Conservation (phyloP, 805 yeast genomes). For the Candida silvicultrix region DNA sequence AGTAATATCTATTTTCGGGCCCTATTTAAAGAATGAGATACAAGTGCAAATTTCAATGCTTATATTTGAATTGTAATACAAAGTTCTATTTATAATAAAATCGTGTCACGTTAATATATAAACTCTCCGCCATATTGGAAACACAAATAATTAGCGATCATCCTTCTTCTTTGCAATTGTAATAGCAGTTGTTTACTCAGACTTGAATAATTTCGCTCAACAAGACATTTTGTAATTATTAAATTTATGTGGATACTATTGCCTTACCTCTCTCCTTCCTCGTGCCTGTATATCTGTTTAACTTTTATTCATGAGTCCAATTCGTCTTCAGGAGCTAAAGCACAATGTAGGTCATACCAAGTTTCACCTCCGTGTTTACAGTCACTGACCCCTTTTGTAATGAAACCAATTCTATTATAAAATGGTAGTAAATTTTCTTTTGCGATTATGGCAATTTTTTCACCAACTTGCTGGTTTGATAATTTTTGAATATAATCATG, state of each 20-base stretch:
- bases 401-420: slow-evolving; percentile 78
- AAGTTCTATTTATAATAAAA: neutral
- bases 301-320: slow-evolving; percentile 23
- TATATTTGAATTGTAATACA: neutral
- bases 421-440: slow-evolving; percentile 65
- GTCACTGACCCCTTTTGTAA: slow-evolving; percentile 56
- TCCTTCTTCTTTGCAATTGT: too few relatives aligned
- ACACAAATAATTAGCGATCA: neutral
- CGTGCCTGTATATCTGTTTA: neutral
- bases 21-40: neutral
- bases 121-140: neutral
- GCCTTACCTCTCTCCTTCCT: too few relatives aligned
- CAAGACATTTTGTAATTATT: too few relatives aligned
- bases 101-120: neutral
- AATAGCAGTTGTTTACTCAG: too few relatives aligned
- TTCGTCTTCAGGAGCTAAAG: slow-evolving; percentile 37
- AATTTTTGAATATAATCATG: slow-evolving; percentile 89
- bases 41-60: neutral
- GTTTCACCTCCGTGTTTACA: slow-evolving; percentile 50
- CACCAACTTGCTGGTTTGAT: slow-evolving; percentile 82
- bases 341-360: slow-evolving; percentile 53
- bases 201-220: too few relatives aligned
- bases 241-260: too few relatives aligned
- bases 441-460: slow-evolving; percentile 66
- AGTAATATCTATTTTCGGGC: too few relatives aligned